These are phyloP conservation scores for Exophiala lecanii-corni DNA, from an alignment of 2,329 filamentous ascomycete genomes.

Conservation along the genomic window DNA sequence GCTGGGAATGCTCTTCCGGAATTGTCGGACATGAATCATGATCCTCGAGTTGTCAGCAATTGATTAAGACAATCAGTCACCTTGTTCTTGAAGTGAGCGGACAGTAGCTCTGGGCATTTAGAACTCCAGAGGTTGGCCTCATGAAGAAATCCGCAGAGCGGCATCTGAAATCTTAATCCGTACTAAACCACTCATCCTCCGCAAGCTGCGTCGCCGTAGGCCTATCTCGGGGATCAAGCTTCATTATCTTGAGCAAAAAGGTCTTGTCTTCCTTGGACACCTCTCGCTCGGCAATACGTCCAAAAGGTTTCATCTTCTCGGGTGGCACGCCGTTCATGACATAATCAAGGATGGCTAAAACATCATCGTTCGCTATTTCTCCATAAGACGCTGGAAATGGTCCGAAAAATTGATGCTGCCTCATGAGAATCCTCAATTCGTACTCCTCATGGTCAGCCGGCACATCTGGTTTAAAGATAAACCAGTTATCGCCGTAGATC, in stretches of 20 bases:
- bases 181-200: constrained; percentile 38
- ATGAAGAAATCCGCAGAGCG: no score
- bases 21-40: constrained; percentile 29
- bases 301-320: constrained; percentile 17
- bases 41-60: constrained; percentile 29
- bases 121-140: no score
- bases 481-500: no score
- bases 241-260: constrained; percentile 43
- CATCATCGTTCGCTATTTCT: constrained; percentile 20
- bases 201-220: constrained; percentile 37
- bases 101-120: no score
- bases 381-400: no score
- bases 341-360: constrained; percentile 15
- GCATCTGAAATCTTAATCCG: no score
- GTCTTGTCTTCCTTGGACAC: constrained; percentile 31
- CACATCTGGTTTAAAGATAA: no score
- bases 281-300: constrained; percentile 27
- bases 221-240: constrained; percentile 40
- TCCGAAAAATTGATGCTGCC: no score
- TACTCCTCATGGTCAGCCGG: no score
- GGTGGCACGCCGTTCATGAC: constrained; percentile 22
- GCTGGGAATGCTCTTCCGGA: constrained; percentile 29
- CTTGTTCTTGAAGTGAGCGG: constrained; percentile 32
- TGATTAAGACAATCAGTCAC: constrained; percentile 17
- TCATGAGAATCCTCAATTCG: no score